A percentile compares a stretch with the other conserved stretches of the same genome.
These are phyloP conservation scores for Calonectria honghensis DNA, from an alignment of 2,329 filamentous ascomycete species.

Conservation along the genomic window DNA sequence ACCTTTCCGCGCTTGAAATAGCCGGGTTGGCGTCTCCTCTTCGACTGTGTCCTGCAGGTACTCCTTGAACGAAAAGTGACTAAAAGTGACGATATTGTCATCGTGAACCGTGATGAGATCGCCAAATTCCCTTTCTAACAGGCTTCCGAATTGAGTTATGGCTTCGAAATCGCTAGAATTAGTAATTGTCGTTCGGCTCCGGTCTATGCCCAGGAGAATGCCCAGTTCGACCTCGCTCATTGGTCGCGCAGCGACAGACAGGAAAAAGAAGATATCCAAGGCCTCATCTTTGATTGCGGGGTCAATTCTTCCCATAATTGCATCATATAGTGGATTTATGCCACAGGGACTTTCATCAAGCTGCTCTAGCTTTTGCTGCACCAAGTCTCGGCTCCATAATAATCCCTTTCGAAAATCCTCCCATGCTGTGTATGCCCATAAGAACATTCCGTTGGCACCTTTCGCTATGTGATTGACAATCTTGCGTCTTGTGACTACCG, in stretches of 20 bases:
- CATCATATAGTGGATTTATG: conserved; percentile 17
- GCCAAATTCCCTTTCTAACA: conserved; percentile 14
- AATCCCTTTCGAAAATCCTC: conserved; percentile 26
- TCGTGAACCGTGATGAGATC: conserved; percentile 27
- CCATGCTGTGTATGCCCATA: conserved; percentile 26
- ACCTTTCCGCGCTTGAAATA: background rate
- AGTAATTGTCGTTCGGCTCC: background rate
- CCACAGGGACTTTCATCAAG: background rate
- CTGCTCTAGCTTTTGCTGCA: conserved; percentile 1
- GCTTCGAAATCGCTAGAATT: conserved; percentile 7
- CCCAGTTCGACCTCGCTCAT: conserved; percentile 23
- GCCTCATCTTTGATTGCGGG: conserved; percentile 4
- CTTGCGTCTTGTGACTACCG: background rate
- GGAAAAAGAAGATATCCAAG: conserved; percentile 20
- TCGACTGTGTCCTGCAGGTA: conserved; percentile 13
- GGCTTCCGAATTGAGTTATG: background rate
- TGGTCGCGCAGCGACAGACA: conserved; percentile 14
- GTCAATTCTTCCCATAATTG: conserved; percentile 23
- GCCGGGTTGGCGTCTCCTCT: background rate
- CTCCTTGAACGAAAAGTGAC: conserved; percentile 32
- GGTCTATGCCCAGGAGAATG: conserved; percentile 12
- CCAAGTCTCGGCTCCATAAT: conserved; percentile 24
- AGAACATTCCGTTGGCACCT: conserved; percentile 26
- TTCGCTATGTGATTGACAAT: background rate
- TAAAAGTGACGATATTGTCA: conserved; percentile 22